These are phyloP conservation scores for Microbotryum saponariae DNA, from an alignment of 1,284 basidiomycete species.

Conservation along the genomic window DNA sequence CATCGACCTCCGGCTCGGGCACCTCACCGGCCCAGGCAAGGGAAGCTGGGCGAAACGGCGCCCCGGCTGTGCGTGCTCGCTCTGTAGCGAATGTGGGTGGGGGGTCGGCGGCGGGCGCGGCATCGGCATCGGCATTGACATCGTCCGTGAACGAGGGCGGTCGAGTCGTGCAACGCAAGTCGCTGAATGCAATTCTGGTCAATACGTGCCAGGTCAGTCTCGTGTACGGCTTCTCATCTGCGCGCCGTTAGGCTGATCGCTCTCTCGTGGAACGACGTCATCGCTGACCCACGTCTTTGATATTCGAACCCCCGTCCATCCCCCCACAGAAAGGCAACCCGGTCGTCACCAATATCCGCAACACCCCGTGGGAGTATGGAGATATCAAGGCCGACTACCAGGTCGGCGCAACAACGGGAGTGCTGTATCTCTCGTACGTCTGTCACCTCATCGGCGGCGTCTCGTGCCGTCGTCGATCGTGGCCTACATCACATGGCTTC, in stretches of 20 bases:
- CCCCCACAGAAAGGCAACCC: constrained; percentile 70
- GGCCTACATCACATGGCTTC: background rate
- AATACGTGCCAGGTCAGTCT: constrained; percentile 54
- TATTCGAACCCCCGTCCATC: background rate
- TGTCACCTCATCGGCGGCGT: background rate
- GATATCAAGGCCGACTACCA: constrained; percentile 92
- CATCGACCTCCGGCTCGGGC: no score
- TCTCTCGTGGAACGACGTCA: background rate
- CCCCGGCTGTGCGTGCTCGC: no score
- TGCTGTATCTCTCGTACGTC: constrained; percentile 74
- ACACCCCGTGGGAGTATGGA: constrained; percentile 87
- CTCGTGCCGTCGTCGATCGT: background rate
- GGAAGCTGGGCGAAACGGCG: no score
- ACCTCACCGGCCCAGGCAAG: no score
- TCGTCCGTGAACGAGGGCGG: background rate
- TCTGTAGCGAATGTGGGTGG: no score
- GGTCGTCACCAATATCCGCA: constrained; percentile 70
- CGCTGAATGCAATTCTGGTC: constrained; percentile 55
- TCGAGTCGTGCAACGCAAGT: constrained; percentile 21
- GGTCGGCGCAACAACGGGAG: constrained; percentile 90
- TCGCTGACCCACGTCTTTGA: background rate
- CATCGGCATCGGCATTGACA: no score
- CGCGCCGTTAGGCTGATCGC: background rate
- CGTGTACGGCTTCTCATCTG: background rate
- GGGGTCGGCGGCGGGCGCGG: no score